Evolutionary conservation across 164 flowering plant species (phyloP).

Genomic region (Saururus chinensis): DNA sequence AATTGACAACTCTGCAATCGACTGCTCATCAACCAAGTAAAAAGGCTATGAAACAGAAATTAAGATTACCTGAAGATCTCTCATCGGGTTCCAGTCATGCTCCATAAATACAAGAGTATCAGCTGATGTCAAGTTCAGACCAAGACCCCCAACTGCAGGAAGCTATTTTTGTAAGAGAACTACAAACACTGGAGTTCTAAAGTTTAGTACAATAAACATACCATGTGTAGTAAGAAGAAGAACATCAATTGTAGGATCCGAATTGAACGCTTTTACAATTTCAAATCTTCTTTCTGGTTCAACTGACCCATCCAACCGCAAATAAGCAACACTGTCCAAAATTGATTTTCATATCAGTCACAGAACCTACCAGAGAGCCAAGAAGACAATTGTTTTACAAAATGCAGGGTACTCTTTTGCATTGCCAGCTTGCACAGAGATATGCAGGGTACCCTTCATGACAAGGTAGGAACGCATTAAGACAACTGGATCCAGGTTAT

Average conservation of each 20-base stretch:
- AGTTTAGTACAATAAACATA: slow-evolving; percentile 16
- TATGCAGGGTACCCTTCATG: too few species aligned
- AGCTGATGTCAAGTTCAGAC: slow-evolving; percentile 95
- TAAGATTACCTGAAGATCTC: slow-evolving; percentile 79
- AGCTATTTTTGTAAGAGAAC: slow-evolving; percentile 2
- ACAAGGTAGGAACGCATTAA: too few species aligned
- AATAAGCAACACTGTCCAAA: slow-evolving; percentile 65
- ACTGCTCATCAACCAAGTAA: neutral
- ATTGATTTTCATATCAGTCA: too few species aligned
- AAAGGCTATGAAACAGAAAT: neutral
- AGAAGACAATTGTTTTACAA: too few species aligned
- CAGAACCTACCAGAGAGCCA: too few species aligned
- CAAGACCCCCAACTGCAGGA: slow-evolving; percentile 92
- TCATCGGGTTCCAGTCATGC: slow-evolving; percentile 99
- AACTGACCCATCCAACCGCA: slow-evolving; percentile 97
- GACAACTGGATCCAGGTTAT: too few species aligned
- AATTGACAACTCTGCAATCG: neutral
- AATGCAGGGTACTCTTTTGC: too few species aligned
- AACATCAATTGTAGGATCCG: slow-evolving; percentile 96
- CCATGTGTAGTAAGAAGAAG: slow-evolving; percentile 97
- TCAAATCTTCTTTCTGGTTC: slow-evolving; percentile 90
- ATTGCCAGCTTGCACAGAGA: too few species aligned
- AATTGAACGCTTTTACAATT: slow-evolving; percentile 91
- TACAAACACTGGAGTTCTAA: neutral
- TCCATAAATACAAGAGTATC: slow-evolving; percentile 96